Evolutionary conservation across 2,329 filamentous ascomycete species (phyloP), one percentile per base, ranked within the genome.

Genomic region (Parasarocladium wereldwijsianum): DNA sequence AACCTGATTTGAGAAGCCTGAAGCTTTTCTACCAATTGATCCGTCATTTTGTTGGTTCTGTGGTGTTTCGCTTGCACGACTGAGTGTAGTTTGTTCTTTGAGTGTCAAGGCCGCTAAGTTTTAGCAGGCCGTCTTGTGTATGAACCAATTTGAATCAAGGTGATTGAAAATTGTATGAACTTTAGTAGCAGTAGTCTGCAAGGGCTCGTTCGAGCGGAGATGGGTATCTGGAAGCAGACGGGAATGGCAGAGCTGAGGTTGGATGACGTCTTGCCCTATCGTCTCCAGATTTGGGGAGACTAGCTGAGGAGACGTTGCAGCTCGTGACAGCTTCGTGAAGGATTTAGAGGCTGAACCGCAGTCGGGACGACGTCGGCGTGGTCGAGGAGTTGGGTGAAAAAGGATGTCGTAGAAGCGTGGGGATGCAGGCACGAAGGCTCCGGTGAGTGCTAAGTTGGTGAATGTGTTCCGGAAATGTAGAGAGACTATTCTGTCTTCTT

Each of bases 11-110:
- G 49, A 37, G 54, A 49, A 38, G 43, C 52, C 48, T 52, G 52
- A 39, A 62, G 48, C 50, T 58, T 52, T 35, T 62, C 55, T 51
- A 50, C 53, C 41, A 61, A 47, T 47, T 58, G 54, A 45, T 60
- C 57, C 43, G 57, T 48, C 57, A 61, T 61, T 46, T 42, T 48
- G 40, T 38, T 32, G 30, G 34, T 35, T 36, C 26, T 37, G 35
- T 38, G 37, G 24, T 31, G 32, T 29, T 33, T 40, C 18, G 31
- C 24, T 24, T 17, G 17, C 17, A 17, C 27, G 17, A 9, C 7
- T 4, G 13, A 17, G 12, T 32, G 22, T 26, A 18, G 14, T 16
- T 17, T 12, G 22, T 13, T 25, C 12, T 32, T 17, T 26, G 22
- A 26, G 22, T 24, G n/a, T n/a, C n/a, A 21, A 30, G 28, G 28